Conservation (phyloP, 352 stramenopile species). For the Phytophthora foliorum region DNA sequence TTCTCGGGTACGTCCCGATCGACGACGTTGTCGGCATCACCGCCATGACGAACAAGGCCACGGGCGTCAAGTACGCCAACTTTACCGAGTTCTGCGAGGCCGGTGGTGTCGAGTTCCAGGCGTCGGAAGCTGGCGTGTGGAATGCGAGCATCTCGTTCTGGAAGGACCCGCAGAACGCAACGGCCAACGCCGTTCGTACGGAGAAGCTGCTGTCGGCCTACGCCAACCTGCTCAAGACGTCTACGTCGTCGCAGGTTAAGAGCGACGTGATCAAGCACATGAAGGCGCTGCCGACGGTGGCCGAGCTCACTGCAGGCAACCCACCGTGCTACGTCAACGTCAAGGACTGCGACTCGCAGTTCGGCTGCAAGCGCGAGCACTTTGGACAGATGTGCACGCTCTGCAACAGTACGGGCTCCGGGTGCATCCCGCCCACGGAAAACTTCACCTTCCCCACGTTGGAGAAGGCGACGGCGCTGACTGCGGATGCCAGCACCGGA, state of each 20-base stretch:
- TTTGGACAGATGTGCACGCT: slow-evolving; percentile 69
- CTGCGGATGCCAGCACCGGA: slow-evolving; percentile 4
- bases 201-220: slow-evolving; percentile 60
- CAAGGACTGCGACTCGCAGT: slow-evolving; percentile 51
- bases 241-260: slow-evolving; percentile 46
- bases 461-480: slow-evolving; percentile 30
- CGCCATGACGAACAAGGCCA: slow-evolving; percentile 48
- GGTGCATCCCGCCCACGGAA: slow-evolving; percentile 33
- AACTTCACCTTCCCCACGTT: slow-evolving; percentile 57
- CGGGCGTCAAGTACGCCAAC: slow-evolving; percentile 55
- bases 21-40: slow-evolving; percentile 87
- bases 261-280: slow-evolving; percentile 46
- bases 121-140: slow-evolving; percentile 40
- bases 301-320: slow-evolving; percentile 53
- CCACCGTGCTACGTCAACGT: slow-evolving; percentile 76
- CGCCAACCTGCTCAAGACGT: slow-evolving; percentile 37
- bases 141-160: slow-evolving; percentile 67
- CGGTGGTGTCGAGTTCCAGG: slow-evolving; percentile 71
- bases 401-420: slow-evolving; percentile 41
- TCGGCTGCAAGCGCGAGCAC: slow-evolving; percentile 69
- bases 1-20: slow-evolving; percentile 75
- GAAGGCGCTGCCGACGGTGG: slow-evolving; percentile 53
- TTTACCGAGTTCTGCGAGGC: slow-evolving; percentile 76
- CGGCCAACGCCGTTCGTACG: slow-evolving; percentile 53
- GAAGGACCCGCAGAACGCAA: slow-evolving; percentile 59